phyloP scores from a whole-genome alignment of 2,329 filamentous ascomycete species.

The Podosphaera xanthii region DNA sequence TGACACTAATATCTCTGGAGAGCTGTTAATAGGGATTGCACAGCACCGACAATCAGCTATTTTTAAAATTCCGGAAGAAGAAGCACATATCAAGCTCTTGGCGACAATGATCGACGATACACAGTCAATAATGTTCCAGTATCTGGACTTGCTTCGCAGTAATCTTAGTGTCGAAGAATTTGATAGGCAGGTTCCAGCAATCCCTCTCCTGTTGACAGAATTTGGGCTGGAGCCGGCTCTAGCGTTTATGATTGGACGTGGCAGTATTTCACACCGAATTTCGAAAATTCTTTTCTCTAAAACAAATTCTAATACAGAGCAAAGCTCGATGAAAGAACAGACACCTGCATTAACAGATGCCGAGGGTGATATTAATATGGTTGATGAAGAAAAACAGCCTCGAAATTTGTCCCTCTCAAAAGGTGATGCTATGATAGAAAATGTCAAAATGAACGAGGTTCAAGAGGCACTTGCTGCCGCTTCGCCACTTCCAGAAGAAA shows the following conservation, averaged over 20 bases:
- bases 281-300: conserved; percentile 7
- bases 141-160: conserved; percentile 66
- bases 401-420: not conserved
- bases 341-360: conserved; percentile 18
- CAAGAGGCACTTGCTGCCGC: conserved; percentile 5
- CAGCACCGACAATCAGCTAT: conserved; percentile 78
- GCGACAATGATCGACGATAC: conserved; percentile 79
- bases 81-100: conserved; percentile 70
- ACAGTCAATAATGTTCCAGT: conserved; percentile 65
- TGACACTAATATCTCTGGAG: conserved; percentile 54
- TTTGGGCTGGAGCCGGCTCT: conserved; percentile 61
- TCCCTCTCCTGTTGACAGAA: conserved; percentile 49
- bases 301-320: conserved; percentile 9
- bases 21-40: conserved; percentile 71
- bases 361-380: conserved; percentile 30
- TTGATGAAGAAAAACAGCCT: conserved; percentile 5
- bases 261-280: conserved; percentile 47
- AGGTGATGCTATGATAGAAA: conserved; percentile 7
- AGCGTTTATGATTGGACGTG: conserved; percentile 65
- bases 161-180: conserved; percentile 59
- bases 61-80: conserved; percentile 45
- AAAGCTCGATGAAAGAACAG: conserved; percentile 1
- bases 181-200: conserved; percentile 51
- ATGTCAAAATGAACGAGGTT: conserved; percentile 21
- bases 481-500: conserved; percentile 1